Base-by-base conservation (phyloP, 139 green algal species). In the Mychonastes homosphaera region DNA sequence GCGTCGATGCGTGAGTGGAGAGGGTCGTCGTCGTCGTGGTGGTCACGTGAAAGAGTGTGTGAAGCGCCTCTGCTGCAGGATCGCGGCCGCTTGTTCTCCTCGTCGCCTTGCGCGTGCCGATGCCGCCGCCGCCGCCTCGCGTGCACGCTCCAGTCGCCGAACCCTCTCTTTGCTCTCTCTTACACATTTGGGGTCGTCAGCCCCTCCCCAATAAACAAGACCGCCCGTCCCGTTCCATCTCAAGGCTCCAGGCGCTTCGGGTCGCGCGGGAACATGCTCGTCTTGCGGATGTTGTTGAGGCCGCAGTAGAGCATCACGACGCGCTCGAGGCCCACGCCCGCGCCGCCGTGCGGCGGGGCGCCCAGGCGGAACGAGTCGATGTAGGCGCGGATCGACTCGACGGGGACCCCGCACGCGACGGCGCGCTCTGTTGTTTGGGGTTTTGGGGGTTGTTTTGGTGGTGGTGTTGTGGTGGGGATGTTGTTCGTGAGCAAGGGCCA, bases 251-350 rank as follows among this genome's bases (percentile, higher is more conserved):
- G 64, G 6, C 92, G 73, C 75, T 92, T 91, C 33, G 92, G 92
- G 74, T 98, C 92, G 35, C 91, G 82, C 2, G 92, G 92, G 76
- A 98, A 99, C 78, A 99, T 83, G 38, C 72, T 86, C 6, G 92
- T 95, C 72, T 98, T 96, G 46, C 92, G 80, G 64, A 99, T 96
- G 79, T 99, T 99, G 80, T 92, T 81, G 38, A 98, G 84, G 15
- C 79, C 85, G 35, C 79, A 87, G 78, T 95, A 99, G 26, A 99
- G 78, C 92, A 99, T 99, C 16, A 96, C 84, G 44, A 98, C 91
- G 30, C 92, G 81, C 79, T 99, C 92, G 63, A 99, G 64, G 32
- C 92, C 92, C 32, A 99, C 92, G 33, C 92, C 92, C 1, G 71
- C 77, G 49, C 88, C 88, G 30, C 88, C 92, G 63, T 99, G 92